Evolutionary conservation across 2,329 filamentous ascomycete genomes (phyloP), one percentile per base, ranked within the genome.

Genomic region (Myriosclerotinia duriaeana): DNA sequence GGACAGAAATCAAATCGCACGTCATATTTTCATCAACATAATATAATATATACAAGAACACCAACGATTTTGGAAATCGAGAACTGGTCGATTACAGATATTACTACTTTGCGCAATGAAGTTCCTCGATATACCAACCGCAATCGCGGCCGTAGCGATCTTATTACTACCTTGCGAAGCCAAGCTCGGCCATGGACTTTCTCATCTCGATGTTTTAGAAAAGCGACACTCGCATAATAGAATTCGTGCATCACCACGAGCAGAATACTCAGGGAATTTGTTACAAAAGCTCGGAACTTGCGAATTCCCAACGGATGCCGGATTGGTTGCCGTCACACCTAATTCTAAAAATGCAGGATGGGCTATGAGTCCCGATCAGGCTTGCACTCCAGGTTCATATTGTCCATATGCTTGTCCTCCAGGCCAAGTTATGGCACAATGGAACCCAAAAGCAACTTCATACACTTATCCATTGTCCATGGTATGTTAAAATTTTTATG

Each of bases 381-480:
- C 84, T 64, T 93, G 91, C 77, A 81, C 80, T 67, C 83, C 86
- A 5, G 89, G 87, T 67, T 84, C 77, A 71, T 93, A 89, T 78
- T 93, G 91, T 75, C 91, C 91, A 1, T 88, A 90, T 76, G 90
- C 91, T 64, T 93, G 91, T 76, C 89, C 88, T 67, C 77, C 90
- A 0, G 90, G 90, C 67, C 85, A 91, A 80, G 85, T 93, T 38
- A 91, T 90, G 82, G 85, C 87, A 69, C 91, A 94, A 77, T 93
- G 91, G 91, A 86, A 92, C 74, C 87, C 88, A 0, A 78, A 82
- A 67, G 90, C 90, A 5, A 87, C 81, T 7, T 79, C 80, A 4
- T 93, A 92, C 75, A 79, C 77, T 46, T 91, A 88, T 76, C 89
- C 89, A 2, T 77, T 83, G 69, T 93, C 89, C 4, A 92, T 91